Conservation (phyloP, 2,329 filamentous ascomycete species). For the Ascochyta clinopodiicola region DNA sequence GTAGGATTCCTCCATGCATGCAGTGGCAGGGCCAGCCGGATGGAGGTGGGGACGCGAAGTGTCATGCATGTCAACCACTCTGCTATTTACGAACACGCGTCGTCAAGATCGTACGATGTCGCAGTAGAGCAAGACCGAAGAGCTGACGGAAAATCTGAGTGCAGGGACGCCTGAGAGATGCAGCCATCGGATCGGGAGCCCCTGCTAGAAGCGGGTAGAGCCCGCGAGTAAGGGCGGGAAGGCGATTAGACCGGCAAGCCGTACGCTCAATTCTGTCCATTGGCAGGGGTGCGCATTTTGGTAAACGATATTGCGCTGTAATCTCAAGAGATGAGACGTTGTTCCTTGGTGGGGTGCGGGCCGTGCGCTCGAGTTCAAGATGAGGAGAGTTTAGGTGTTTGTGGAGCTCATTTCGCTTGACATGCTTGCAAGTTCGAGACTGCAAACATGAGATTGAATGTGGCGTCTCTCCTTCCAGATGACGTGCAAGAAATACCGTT, state of each 20-base stretch:
- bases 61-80: constrained; percentile 20
- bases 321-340: constrained; percentile 44
- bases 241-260: constrained; percentile 18
- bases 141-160: constrained; percentile 14
- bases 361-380: constrained; percentile 40
- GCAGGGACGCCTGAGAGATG: constrained; percentile 19
- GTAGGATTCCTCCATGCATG: constrained; percentile 5
- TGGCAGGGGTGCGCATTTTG: neutral
- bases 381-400: constrained; percentile 32
- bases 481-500: constrained; percentile 17
- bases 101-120: constrained; percentile 22
- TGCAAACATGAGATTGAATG: constrained; percentile 24
- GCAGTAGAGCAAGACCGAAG: constrained; percentile 24
- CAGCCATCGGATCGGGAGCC: constrained; percentile 23
- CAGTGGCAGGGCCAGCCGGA: constrained; percentile 23
- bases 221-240: constrained; percentile 22
- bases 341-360: constrained; percentile 32
- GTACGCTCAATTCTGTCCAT: constrained; percentile 7
- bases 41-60: constrained; percentile 23
- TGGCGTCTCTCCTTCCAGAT: constrained; percentile 29
- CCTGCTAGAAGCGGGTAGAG: constrained; percentile 22
- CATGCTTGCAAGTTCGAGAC: constrained; percentile 33
- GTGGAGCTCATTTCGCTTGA: constrained; percentile 51
- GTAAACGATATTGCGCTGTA: constrained; percentile 38
- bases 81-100: constrained; percentile 32